A percentile compares a stretch with the other conserved stretches of the same genome.
phyloP scores from a whole-genome alignment of 2,329 filamentous ascomycete genomes.

The Mariannaea elegans region DNA sequence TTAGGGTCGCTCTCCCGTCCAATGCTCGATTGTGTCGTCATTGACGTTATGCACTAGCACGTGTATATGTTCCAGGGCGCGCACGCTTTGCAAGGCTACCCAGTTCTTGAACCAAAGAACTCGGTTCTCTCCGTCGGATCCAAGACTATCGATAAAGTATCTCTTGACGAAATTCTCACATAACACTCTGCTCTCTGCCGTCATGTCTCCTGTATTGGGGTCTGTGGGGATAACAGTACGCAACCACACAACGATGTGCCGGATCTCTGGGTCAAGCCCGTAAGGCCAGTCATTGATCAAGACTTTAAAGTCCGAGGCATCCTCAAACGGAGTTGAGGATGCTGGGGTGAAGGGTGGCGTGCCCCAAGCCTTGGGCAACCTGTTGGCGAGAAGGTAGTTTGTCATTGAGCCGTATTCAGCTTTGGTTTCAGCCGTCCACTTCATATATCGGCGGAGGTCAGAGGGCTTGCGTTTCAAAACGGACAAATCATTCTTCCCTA shows the following conservation, averaged over 20 bases:
- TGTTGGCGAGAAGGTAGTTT: slow-evolving; percentile 77
- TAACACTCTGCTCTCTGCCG: slow-evolving; percentile 67
- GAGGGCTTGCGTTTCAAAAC: slow-evolving; percentile 82
- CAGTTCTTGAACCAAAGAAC: slow-evolving; percentile 96
- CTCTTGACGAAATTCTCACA: slow-evolving; percentile 76
- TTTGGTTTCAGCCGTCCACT: slow-evolving; percentile 77
- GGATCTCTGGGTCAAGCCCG: slow-evolving; percentile 70
- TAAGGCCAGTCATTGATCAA: slow-evolving; percentile 96
- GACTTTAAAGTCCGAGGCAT: slow-evolving; percentile 71
- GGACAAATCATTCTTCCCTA: slow-evolving; percentile 70
- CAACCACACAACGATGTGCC: slow-evolving; percentile 93
- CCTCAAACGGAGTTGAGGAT: slow-evolving; percentile 61
- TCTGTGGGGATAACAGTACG: slow-evolving; percentile 83
- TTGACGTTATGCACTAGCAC: slow-evolving; percentile 69
- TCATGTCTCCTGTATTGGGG: slow-evolving; percentile 75
- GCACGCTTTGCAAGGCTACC: slow-evolving; percentile 86
- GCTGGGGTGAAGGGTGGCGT: slow-evolving; percentile 62
- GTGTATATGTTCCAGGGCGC: slow-evolving; percentile 90
- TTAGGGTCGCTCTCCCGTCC: slow-evolving; percentile 58
- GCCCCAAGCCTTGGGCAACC: slow-evolving; percentile 75
- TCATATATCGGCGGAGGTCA: slow-evolving; percentile 80
- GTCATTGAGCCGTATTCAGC: slow-evolving; percentile 81
- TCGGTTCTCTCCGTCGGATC: slow-evolving; percentile 55
- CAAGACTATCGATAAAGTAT: slow-evolving; percentile 71
- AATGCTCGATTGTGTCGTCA: slow-evolving; percentile 60